Evolutionary conservation across 169 alveolate species (phyloP), one percentile per base, ranked within the genome.

Genomic region (Cryptosporidium muris): DNA sequence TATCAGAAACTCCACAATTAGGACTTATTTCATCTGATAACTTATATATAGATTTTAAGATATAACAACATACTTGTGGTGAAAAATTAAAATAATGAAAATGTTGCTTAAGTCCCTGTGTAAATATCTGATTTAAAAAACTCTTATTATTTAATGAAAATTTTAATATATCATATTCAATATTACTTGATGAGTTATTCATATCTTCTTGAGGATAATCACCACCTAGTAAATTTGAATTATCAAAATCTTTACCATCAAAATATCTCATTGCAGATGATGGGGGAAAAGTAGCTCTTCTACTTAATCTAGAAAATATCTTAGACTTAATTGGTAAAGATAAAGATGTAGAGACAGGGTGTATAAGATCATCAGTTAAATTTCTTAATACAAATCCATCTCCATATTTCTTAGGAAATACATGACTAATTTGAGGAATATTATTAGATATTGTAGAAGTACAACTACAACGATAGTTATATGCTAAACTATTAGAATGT

Each of bases 201-300:
- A 34, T 25, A 37, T 51, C 49, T 37, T 52, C 81, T 38, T n/a
- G 6, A 2, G 51, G 45, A 37, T 14, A 14, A 42, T 12, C 38
- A 9, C n/a, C 4, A 3, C 9, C 5, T 34, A 9, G 1, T 5
- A 34, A 3, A n/a, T 8, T 52, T 14, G 40, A 52, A 5, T 14
- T 51, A 14, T 11, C 6, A 11, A 6, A 16, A 11, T 16, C 45
- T 34, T 34, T 52, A n/a, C 5, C 16, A 7, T 42, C 37, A 12
- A 52, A 16, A 34, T 9, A 52, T n/a, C 40, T 34, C 1, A 3
- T 66, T 6, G 38, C 51, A 66, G 85, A 42, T 43, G 43, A 34
- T 16, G 85, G 85, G 8, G 85, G 85, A 74, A 74, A 74, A 14
- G 85, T 74, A 14, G 85, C 85, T 60, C 85, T 74, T 36, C 85